Evolutionary conservation across 139 green algal species (phyloP), one percentile per base, ranked within the genome.

Genomic region (Micractinium sp.): DNA sequence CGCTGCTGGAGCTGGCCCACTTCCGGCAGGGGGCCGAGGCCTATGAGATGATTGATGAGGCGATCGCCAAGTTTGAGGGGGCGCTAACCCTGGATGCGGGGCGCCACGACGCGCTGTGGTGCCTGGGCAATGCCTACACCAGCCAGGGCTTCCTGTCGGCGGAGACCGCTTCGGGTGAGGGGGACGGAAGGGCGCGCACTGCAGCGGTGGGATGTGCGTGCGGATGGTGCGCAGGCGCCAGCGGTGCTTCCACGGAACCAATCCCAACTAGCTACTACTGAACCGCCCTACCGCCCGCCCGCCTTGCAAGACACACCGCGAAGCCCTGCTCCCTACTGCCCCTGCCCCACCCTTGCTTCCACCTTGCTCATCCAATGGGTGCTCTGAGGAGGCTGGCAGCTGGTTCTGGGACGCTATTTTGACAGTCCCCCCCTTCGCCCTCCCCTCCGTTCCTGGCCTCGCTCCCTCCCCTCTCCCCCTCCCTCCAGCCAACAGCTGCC

Each of bases 1-100:
- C 98, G 2, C 91, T 99, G 88, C 92, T 99, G 83, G 98, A 99
- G 95, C 94, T 99, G 53, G 98, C 98, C 18, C 98, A 99, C 90
- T 99, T 97, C 87, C 94, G 95, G 60, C 96, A 98, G 87, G 97
- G 97, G 1, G 77, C 91, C 0, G 97, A 99, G 66, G 96, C 97
- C 12, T 93, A 95, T 22, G 90, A 96, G 27, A 97, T 97, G 92
- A 99, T 99, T 85, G 91, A 98, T 79, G 91, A 97, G 83, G 83
- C 83, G 38, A 87, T 87, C 41, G 83, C 16, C 67, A 87, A 87
- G 83, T 87, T 87, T 87, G 83, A 87, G 67, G 33, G 66, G 85
- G 85, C 97, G 1, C 85, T 99, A 27, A 39, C 88, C 0, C 92
- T 99, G 4, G 95, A 99, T 35, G 81, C 92, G 3, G 91, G 90